Evolutionary conservation across 441 rosid genomes (phyloP).

Genomic region (Corymbia citriodora): DNA sequence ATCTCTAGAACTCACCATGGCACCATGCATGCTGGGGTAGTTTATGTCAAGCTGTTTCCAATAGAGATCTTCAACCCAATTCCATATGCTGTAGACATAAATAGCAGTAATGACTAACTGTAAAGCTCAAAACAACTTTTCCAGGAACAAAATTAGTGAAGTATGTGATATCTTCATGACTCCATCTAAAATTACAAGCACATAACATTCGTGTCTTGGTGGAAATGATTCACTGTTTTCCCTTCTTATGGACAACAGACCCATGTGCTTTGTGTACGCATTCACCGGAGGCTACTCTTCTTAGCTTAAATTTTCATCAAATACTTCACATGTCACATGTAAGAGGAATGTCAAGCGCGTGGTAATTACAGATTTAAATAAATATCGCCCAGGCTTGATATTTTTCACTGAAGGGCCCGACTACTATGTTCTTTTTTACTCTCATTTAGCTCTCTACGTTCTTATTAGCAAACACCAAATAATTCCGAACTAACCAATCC

Average conservation of each 20-base stretch:
- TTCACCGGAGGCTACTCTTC: not conserved
- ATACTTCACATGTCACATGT: not conserved
- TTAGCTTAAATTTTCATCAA: not conserved
- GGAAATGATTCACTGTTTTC: not conserved
- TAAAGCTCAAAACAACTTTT: not conserved
- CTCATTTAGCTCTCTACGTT: too few relatives aligned
- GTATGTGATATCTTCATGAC: not conserved
- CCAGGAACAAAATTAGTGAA: not conserved
- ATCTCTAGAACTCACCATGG: constrained; percentile 47
- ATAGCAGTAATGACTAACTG: not conserved
- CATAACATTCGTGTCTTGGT: rapidly evolving
- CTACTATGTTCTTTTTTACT: too few relatives aligned
- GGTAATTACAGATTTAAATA: too few relatives aligned
- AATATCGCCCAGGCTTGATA: too few relatives aligned
- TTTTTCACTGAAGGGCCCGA: too few relatives aligned
- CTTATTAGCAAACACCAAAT: too few relatives aligned
- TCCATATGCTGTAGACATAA: constrained; percentile 53
- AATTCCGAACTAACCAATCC: too few relatives aligned
- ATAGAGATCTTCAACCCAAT: constrained; percentile 78
- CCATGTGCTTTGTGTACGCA: not conserved
- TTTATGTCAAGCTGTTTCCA: constrained; percentile 92
- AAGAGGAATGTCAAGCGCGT: not conserved
- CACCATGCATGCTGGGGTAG: constrained; percentile 78
- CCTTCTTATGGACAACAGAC: not conserved
- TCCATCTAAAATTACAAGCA: not conserved